phyloP scores from a whole-genome alignment of 306 rosid species.

The Lathyrus sativus region DNA sequence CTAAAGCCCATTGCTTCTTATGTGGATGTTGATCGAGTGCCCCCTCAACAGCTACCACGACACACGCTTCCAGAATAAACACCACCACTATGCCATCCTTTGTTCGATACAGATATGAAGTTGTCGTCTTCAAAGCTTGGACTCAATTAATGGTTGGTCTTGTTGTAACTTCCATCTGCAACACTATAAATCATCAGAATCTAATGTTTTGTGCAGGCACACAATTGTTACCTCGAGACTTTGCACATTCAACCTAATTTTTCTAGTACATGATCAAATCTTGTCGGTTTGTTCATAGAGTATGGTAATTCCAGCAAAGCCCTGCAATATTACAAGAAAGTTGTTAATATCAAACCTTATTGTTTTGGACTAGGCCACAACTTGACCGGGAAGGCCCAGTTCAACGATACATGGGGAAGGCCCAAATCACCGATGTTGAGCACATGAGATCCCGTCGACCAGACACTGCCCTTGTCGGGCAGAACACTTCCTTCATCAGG shows the following conservation, averaged over 20 bases:
- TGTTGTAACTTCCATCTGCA: conserved; percentile 79
- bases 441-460: too few species aligned
- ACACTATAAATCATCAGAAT: conserved; percentile 89
- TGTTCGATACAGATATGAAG: conserved; percentile 71
- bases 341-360: too few species aligned
- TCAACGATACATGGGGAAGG: too few species aligned
- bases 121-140: conserved; percentile 81
- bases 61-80: conserved; percentile 23
- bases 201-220: conserved; percentile 99
- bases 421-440: too few species aligned
- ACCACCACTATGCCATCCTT: conserved; percentile 27
- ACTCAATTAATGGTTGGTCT: conserved; percentile 88
- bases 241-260: conserved; percentile 89
- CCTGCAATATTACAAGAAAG: conserved; percentile 92
- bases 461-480: too few species aligned
- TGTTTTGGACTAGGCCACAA: too few species aligned
- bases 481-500: too few species aligned
- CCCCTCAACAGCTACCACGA: too few species aligned
- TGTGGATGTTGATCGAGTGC: too few species aligned
- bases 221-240: conserved; percentile 97
- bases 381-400: too few species aligned
- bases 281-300: conserved; percentile 98
- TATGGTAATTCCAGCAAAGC: conserved; percentile 95
- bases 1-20: too few species aligned
- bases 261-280: conserved; percentile 99